Base-by-base conservation (phyloP, 805 yeast genomes). In the Ogataea corticis region DNA sequence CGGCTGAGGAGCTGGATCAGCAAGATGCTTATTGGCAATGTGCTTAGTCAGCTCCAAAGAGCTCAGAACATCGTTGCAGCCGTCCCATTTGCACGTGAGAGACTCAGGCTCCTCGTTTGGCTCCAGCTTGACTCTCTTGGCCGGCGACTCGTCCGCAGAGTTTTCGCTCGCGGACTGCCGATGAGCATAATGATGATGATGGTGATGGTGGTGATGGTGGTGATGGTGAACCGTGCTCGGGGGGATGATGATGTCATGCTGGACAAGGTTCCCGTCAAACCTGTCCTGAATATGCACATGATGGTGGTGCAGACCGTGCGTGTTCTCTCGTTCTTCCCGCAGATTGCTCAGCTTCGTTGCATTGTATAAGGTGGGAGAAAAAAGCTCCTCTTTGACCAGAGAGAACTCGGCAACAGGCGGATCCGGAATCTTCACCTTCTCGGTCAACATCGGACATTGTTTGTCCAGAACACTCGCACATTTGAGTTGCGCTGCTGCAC, bases 11-110 rank as follows among this genome's bases (percentile, higher is more conserved):
- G n/a, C n/a, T n/a, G n/a, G n/a, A n/a, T n/a, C n/a, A n/a, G n/a
- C n/a, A n/a, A n/a, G n/a, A n/a, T n/a, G n/a, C n/a, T n/a, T n/a
- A 18, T 34, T 38, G 12, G 23, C 19, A n/a, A 17, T 83, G 55
- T 59, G 85, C 90, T 34, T 71, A 68, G 46, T 77, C 79, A 28
- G 80, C 54, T 18, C 70, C 70, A 3, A 66, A 49, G 7, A 51
- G 27, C 68, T 69, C 21, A 59, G 34, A 12, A 55, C 57, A 36
- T 71, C 69, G 10, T 63, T 61, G 60, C 96, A 87, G 45, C 77
- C 71, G 39, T 79, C 80, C 95, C 95, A 87, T 59, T 80, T 76
- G 63, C 95, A 87, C 2, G 49, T 13, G 2, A 44, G 54, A 61
- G 49, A 62, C 67, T n/a, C n/a, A n/a, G n/a, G n/a, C n/a, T n/a